Evolutionary conservation across 2,329 filamentous ascomycete species (phyloP), one percentile per base, ranked within the genome.

Genomic region (Alternaria triticimaculans): DNA sequence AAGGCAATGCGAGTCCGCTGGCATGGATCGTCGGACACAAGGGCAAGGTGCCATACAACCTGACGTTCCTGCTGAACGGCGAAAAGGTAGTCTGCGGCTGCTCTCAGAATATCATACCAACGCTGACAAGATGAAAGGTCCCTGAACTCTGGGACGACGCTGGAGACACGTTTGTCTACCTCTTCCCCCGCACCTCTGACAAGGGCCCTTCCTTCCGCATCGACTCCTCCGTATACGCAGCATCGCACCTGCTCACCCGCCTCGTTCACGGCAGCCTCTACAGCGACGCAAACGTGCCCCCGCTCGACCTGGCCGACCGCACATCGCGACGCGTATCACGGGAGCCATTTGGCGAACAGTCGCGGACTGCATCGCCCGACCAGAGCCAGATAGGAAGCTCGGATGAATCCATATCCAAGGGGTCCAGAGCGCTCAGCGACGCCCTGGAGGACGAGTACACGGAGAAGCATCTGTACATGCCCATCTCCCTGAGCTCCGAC

Each of bases 81-180:
- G 82, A 86, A 62, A 86, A 83, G 77, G 85, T 87, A 80, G 49
- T 55, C 56, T 61, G 56, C 18, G 25, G 30, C 28, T 44, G 43
- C 63, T 70, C 49, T 25, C 25, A 56, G 20, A 28, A 45, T 9
- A 23, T n/a, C 46, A 23, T 57, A 58, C 44, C 57, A 45, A 33
- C 56, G 62, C 70, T 72, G 59, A 71, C 58, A 48, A 30, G 12
- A 28, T 23, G 21, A 68, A 65, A 87, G 85, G 81, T 88, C 15
- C 74, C 81, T 6, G 88, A 90, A 70, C 76, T 90, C 9, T 90
- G 88, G 88, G 86, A 89, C 68, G 85, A 88, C 4, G 75, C 84
- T 50, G 88, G 86, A n/a, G 87, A 90, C 73, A 89, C 87, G 14
- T 83, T 85, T 64, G 82, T 90, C n/a, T 87, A 90, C 70, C 81